Conservation (phyloP, 805 yeast species). For the Phaffomyces opuntiae region DNA sequence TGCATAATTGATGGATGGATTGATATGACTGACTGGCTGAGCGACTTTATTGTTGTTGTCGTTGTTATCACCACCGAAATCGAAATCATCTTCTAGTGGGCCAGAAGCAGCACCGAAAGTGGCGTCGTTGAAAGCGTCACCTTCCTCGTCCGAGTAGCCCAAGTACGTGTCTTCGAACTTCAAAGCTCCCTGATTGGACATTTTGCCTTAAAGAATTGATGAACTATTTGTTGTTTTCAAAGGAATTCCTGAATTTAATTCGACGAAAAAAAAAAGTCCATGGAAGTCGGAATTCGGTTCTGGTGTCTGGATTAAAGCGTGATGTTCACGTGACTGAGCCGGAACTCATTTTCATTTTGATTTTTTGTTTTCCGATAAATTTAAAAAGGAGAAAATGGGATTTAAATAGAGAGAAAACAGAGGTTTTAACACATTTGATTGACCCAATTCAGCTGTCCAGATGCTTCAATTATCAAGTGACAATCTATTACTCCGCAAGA, state of each 20-base stretch:
- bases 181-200: constrained; percentile 27
- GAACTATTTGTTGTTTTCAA: not conserved
- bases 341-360: not conserved
- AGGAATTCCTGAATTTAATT: not conserved
- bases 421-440: not conserved
- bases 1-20: constrained; percentile 32
- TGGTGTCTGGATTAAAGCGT: constrained; percentile 1
- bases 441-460: too few relatives aligned
- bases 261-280: not conserved
- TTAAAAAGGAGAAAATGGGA: not conserved
- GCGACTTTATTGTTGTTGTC: not conserved
- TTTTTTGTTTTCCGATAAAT: constrained; percentile 4
- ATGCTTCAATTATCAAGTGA: constrained; percentile 82
- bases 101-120: constrained; percentile 59
- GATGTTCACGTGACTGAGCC: not conserved
- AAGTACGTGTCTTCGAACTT: constrained; percentile 84
- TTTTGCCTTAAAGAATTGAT: not conserved
- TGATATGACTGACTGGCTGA: constrained; percentile 19
- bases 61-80: constrained; percentile 39
- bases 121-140: constrained; percentile 75
- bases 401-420: not conserved
- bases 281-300: not conserved
- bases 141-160: constrained; percentile 64
- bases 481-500: constrained; percentile 74
- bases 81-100: constrained; percentile 54